Evolutionary conservation across 2,329 filamentous ascomycete genomes (phyloP).

Genomic region (Claviceps sp.): DNA sequence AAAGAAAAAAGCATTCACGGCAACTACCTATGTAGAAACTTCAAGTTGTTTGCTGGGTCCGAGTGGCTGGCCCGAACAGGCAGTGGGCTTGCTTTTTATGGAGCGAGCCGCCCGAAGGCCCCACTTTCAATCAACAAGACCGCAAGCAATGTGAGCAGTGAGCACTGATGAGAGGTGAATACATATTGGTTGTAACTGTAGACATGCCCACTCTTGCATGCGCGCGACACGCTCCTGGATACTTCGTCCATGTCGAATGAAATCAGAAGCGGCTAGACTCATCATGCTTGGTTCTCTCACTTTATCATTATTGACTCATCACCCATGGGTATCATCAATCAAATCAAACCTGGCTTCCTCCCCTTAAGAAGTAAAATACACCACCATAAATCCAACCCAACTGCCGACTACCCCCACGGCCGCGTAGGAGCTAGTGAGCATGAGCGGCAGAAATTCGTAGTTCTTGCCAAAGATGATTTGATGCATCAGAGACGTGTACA

Average conservation of each 20-base stretch:
- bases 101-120: conserved; percentile 13
- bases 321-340: background rate
- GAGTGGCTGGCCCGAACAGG: conserved; percentile 11
- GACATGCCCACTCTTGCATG: too few relatives aligned
- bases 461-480: conserved; percentile 67
- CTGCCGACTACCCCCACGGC: conserved; percentile 91
- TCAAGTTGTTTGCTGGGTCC: background rate
- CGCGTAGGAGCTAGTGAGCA: conserved; percentile 93
- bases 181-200: too few relatives aligned
- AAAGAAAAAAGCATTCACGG: background rate
- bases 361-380: conserved; percentile 57
- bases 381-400: conserved; percentile 87
- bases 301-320: background rate
- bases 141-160: too few relatives aligned
- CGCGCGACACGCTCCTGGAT: too few relatives aligned
- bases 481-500: conserved; percentile 80
- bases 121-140: background rate
- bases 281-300: background rate
- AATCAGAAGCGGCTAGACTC: background rate
- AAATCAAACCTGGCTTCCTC: background rate
- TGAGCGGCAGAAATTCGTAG: conserved; percentile 84
- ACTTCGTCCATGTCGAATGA: too few relatives aligned
- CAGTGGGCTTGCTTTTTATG: conserved; percentile 18
- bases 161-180: too few relatives aligned
- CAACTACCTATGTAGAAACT: background rate